These are phyloP conservation scores for Phallus indusiatus DNA, from an alignment of 768 basidiomycete genomes.

Conservation along the genomic window DNA sequence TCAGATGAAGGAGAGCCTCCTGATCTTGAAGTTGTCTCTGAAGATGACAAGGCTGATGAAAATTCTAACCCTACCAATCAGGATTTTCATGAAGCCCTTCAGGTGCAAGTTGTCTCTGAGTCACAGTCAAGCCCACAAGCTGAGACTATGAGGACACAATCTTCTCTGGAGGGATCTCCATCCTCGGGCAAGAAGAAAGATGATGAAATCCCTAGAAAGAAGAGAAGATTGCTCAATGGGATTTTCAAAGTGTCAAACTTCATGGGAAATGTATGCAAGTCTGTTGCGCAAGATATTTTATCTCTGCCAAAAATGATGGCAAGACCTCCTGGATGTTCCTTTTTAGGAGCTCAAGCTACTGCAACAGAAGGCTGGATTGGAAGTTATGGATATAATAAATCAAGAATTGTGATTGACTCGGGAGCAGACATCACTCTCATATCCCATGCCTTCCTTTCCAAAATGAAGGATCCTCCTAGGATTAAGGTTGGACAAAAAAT, in stretches of 20 bases:
- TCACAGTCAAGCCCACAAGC: too few relatives aligned
- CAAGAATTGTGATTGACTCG: slow-evolving; percentile 19
- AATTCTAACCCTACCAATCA: too few relatives aligned
- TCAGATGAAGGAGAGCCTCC: slow-evolving; percentile 8
- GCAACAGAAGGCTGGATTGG: slow-evolving; percentile 9
- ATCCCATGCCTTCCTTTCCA: slow-evolving; percentile 13
- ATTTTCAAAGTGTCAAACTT: background rate
- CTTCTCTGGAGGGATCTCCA: too few relatives aligned
- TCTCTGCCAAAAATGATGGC: slow-evolving; percentile 16
- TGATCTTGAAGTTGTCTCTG: background rate
- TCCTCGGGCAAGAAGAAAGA: too few relatives aligned
- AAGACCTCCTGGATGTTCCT: slow-evolving; percentile 23
- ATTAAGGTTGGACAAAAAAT: slow-evolving; percentile 20
- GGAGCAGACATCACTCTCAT: slow-evolving; percentile 30
- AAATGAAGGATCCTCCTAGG: slow-evolving; percentile 11
- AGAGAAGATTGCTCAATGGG: background rate
- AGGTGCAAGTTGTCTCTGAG: too few relatives aligned
- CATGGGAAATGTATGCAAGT: background rate
- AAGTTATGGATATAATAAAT: background rate
- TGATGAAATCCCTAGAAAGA: background rate
- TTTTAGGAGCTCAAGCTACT: slow-evolving; percentile 24
- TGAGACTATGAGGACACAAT: too few relatives aligned
- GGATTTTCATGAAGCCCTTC: too few relatives aligned
- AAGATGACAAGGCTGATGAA: too few relatives aligned
- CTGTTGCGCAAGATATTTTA: slow-evolving; percentile 6